phyloP scores from a whole-genome alignment of 768 basidiomycete species.

The Xanthoconium purpureum region DNA sequence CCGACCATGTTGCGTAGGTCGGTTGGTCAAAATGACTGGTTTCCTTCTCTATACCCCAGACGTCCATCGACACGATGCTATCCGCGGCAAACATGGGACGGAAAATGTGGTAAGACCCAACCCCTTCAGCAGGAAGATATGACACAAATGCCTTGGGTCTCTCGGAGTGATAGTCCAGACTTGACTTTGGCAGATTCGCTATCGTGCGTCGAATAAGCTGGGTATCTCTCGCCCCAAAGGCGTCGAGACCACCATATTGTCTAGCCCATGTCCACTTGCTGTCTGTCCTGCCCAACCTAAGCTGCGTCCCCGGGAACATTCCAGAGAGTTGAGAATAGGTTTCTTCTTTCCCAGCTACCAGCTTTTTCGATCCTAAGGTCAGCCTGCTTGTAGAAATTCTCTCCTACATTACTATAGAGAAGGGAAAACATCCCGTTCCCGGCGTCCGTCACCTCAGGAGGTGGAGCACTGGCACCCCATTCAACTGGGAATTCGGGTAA shows the following conservation, averaged over 20 bases:
- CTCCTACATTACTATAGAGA: slow-evolving; percentile 54
- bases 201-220: slow-evolving; percentile 35
- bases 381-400: slow-evolving; percentile 41
- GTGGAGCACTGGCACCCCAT: slow-evolving; percentile 48
- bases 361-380: slow-evolving; percentile 32
- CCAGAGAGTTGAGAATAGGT: slow-evolving; percentile 41
- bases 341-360: slow-evolving; percentile 45
- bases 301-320: slow-evolving; percentile 19
- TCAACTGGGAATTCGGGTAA: slow-evolving; percentile 37
- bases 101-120: slow-evolving; percentile 43
- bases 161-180: slow-evolving; percentile 5
- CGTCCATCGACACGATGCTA: slow-evolving; percentile 10
- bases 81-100: slow-evolving; percentile 27
- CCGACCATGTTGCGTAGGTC: slow-evolving; percentile 44
- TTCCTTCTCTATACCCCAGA: slow-evolving; percentile 21
- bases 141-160: slow-evolving; percentile 28
- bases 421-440: slow-evolving; percentile 46
- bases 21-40: neutral
- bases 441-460: slow-evolving; percentile 30
- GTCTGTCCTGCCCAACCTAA: neutral
- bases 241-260: slow-evolving; percentile 33
- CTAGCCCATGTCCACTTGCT: slow-evolving; percentile 31
- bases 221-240: slow-evolving; percentile 42
- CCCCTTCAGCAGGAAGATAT: slow-evolving; percentile 45
- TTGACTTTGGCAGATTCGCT: slow-evolving; percentile 5